Evolutionary conservation across 192 early-diverging fungal species (phyloP).

Genomic region (Lunasporangiospora selenospora): DNA sequence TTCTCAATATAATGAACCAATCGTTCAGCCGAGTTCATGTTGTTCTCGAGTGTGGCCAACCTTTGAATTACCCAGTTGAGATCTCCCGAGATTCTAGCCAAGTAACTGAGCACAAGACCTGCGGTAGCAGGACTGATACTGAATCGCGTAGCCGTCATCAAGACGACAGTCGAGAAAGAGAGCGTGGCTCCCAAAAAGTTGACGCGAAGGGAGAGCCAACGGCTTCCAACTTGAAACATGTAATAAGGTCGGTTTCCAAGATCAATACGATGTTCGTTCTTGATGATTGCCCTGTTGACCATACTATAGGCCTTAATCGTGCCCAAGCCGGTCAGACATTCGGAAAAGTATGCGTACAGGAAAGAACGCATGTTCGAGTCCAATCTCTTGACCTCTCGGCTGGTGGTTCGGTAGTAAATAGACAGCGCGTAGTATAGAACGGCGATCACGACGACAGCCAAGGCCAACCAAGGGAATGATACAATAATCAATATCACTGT

Average conservation of each 20-base stretch:
- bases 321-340: slow-evolving; percentile 76
- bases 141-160: slow-evolving; percentile 70
- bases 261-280: slow-evolving; percentile 77
- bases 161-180: slow-evolving; percentile 78
- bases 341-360: slow-evolving; percentile 82
- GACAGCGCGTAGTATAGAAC: slow-evolving; percentile 80
- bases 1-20: slow-evolving; percentile 36
- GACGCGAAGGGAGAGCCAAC: slow-evolving; percentile 77
- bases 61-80: slow-evolving; percentile 71
- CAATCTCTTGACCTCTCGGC: slow-evolving; percentile 88
- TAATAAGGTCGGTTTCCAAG: slow-evolving; percentile 83
- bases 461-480: slow-evolving; percentile 64
- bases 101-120: slow-evolving; percentile 71
- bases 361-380: slow-evolving; percentile 85
- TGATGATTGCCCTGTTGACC: slow-evolving; percentile 24
- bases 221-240: slow-evolving; percentile 70
- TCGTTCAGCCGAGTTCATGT: slow-evolving; percentile 46
- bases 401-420: slow-evolving; percentile 76
- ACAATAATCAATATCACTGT: slow-evolving; percentile 63
- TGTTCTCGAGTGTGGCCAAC: slow-evolving; percentile 66
- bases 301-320: slow-evolving; percentile 81
- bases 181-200: slow-evolving; percentile 75
- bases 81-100: slow-evolving; percentile 72
- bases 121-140: slow-evolving; percentile 76
- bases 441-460: slow-evolving; percentile 72